Conservation (phyloP, 257 asterid species). For the Lavandula angustifolia region DNA sequence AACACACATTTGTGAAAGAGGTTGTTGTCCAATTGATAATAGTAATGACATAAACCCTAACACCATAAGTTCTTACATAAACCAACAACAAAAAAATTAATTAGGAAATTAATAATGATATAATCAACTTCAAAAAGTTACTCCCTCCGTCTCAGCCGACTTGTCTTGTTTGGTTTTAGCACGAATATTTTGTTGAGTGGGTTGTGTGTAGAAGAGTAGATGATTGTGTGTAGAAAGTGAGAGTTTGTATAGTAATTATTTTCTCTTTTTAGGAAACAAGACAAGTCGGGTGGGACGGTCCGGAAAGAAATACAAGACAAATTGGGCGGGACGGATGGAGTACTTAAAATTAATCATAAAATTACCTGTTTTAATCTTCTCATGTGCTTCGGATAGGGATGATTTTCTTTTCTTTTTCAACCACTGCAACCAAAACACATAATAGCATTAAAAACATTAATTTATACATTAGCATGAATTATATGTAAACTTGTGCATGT, state of each 20-base stretch:
- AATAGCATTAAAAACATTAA: background rate
- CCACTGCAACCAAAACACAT: slow-evolving; percentile 12
- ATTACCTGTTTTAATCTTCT: slow-evolving; percentile 9
- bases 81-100: background rate
- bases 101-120: background rate
- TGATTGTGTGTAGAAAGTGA: too few relatives aligned
- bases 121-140: too few relatives aligned
- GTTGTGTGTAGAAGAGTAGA: too few relatives aligned
- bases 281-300: too few relatives aligned
- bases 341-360: background rate
- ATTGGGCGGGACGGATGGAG: too few relatives aligned
- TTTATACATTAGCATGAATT: too few relatives aligned
- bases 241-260: too few relatives aligned
- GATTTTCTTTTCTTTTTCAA: slow-evolving; percentile 4
- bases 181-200: too few relatives aligned
- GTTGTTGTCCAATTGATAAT: background rate
- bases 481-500: background rate
- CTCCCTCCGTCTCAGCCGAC: too few relatives aligned
- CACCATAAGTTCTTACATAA: slow-evolving; percentile 3
- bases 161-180: too few relatives aligned
- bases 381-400: background rate
- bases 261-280: too few relatives aligned
- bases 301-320: too few relatives aligned
- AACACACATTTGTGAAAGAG: slow-evolving; percentile 2
- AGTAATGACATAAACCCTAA: slow-evolving; percentile 15